A percentile compares a stretch with the other conserved stretches of the same genome.
Evolutionary conservation across 1,139 yeast species (phyloP).

Genomic region (Pichia sp.): DNA sequence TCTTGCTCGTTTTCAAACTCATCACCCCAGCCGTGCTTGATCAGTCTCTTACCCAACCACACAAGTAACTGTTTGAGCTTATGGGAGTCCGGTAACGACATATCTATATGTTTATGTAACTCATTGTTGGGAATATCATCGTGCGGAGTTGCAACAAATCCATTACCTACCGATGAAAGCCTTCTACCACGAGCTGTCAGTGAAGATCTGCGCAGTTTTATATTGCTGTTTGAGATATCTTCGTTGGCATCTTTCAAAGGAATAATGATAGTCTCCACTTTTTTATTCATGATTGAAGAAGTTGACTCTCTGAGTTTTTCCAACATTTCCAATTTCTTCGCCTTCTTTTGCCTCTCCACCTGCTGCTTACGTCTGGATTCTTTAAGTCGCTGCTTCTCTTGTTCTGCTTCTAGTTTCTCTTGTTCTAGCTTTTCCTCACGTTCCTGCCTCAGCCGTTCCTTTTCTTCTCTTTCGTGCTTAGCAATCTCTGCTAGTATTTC

Average conservation of each 20-base stretch:
- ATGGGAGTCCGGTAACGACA: conserved; percentile 65
- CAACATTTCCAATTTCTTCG: conserved; percentile 6
- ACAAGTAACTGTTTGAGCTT: conserved; percentile 64
- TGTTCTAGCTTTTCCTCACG: conserved; percentile 1
- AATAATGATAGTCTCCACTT: conserved; percentile 9
- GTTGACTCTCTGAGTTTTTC: conserved; percentile 12
- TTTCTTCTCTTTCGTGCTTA: conserved; percentile 4
- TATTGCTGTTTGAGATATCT: background rate
- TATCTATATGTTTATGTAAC: conserved; percentile 60
- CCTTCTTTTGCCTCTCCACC: conserved; percentile 1
- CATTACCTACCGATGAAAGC: conserved; percentile 71
- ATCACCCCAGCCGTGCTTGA: conserved; percentile 6
- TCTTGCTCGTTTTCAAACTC: conserved; percentile 13
- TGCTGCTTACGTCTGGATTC: conserved; percentile 3
- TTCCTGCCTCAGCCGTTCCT: background rate
- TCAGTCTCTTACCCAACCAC: conserved; percentile 59
- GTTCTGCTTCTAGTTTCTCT: background rate
- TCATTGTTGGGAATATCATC: conserved; percentile 53
- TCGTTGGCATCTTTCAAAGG: conserved; percentile 10
- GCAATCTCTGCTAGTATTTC: background rate
- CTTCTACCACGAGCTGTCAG: conserved; percentile 62
- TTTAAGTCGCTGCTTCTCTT: background rate
- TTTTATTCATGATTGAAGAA: background rate
- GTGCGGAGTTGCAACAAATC: conserved; percentile 66
- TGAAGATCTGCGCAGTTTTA: conserved; percentile 41